phyloP scores from a whole-genome alignment of 345 rosid genomes.

The Sisymbrium irio region DNA sequence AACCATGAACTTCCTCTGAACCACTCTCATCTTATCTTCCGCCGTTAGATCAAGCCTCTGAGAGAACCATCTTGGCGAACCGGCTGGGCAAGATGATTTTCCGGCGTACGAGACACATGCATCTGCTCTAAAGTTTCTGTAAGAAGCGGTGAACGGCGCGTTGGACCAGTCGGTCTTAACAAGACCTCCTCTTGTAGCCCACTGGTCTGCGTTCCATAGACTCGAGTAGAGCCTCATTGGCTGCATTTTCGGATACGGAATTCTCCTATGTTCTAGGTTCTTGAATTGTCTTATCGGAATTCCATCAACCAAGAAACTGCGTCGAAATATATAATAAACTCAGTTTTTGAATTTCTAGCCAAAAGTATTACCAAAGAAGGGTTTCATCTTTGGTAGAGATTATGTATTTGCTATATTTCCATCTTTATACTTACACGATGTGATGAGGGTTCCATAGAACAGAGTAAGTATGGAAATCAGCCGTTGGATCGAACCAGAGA shows the following conservation, averaged over 20 bases:
- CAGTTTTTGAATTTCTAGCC: background rate
- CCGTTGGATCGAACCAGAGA: conserved; percentile 71
- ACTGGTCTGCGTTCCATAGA: conserved; percentile 62
- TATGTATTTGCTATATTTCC: too few relatives aligned
- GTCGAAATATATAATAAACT: background rate
- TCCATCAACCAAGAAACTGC: conserved; percentile 52
- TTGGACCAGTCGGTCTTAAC: conserved; percentile 59
- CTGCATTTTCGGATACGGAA: conserved; percentile 53
- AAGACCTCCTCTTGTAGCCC: conserved; percentile 68
- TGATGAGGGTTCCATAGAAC: conserved; percentile 60
- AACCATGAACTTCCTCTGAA: conserved; percentile 46
- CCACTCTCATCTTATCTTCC: conserved; percentile 40
- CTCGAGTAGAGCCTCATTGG: conserved; percentile 61
- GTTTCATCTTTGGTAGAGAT: too few relatives aligned
- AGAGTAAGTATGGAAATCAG: conserved; percentile 70
- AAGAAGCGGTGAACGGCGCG: conserved; percentile 51
- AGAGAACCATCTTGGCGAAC: conserved; percentile 40
- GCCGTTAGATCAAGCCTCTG: conserved; percentile 42
- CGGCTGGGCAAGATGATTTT: conserved; percentile 24
- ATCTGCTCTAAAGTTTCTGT: conserved; percentile 39
- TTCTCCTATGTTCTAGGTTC: conserved; percentile 47
- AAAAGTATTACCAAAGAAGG: background rate
- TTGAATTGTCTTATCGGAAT: conserved; percentile 53
- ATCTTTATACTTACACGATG: conserved; percentile 46
- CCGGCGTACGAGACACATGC: conserved; percentile 38